A percentile compares a stretch with the other conserved stretches of the same genome.
These are phyloP conservation scores for Camellia sinensis DNA, from an alignment of 148 eudicot genomes.

Conservation along the genomic window DNA sequence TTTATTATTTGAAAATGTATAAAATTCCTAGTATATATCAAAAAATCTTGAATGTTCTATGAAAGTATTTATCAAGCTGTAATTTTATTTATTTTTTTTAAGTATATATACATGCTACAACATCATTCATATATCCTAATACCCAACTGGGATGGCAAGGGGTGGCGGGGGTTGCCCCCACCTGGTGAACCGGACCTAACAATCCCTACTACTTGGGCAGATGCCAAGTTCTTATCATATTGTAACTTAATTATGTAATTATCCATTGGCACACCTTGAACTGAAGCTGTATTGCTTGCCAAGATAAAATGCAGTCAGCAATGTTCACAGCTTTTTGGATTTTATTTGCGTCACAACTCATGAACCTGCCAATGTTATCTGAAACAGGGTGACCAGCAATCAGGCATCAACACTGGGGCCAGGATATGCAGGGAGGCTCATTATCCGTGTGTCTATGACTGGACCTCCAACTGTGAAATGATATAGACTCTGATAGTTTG, in stretches of 20 bases:
- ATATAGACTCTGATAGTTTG: constrained; percentile 73
- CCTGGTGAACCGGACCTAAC: too few relatives aligned
- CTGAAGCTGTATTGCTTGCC: neutral
- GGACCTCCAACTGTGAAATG: constrained; percentile 90
- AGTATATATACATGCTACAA: too few relatives aligned
- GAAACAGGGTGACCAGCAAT: neutral
- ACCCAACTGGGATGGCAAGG: too few relatives aligned
- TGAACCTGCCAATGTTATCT: neutral
- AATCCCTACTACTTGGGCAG: too few relatives aligned
- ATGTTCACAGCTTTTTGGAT: neutral
- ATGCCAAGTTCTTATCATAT: neutral
- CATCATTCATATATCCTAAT: too few relatives aligned
- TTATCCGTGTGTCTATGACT: constrained; percentile 79
- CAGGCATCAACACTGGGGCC: constrained; percentile 67
- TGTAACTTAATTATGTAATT: neutral
- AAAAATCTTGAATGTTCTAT: too few relatives aligned
- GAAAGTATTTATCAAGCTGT: neutral
- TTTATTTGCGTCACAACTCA: neutral
- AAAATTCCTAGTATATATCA: too few relatives aligned
- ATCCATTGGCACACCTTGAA: neutral
- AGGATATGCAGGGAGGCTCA: constrained; percentile 94
- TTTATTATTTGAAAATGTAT: too few relatives aligned
- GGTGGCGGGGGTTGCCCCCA: too few relatives aligned
- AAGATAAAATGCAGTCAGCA: neutral
- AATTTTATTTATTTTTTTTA: too few relatives aligned